These are phyloP conservation scores for Coniochaeta sp. DNA, from an alignment of 2,329 filamentous ascomycete species.

Conservation along the genomic window DNA sequence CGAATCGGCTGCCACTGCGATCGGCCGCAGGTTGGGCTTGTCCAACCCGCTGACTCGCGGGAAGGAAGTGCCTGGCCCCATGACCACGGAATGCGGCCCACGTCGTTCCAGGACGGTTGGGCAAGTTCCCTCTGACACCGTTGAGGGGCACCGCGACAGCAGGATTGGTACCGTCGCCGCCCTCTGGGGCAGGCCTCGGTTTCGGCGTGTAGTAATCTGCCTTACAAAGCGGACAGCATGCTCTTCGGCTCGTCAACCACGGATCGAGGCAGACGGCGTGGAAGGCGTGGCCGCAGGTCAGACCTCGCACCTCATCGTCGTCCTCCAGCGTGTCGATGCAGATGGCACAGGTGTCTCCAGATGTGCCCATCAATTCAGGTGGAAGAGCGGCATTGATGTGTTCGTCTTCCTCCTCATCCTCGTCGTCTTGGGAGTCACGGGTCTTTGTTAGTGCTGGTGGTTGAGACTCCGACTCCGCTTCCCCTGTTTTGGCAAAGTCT, in stretches of 20 bases:
- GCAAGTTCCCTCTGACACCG: constrained; percentile 38
- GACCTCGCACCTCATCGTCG: constrained; percentile 87
- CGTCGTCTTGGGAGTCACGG: constrained; percentile 28
- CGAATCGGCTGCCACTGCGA: constrained; percentile 2
- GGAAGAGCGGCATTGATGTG: constrained; percentile 78
- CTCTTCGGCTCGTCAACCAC: constrained; percentile 88
- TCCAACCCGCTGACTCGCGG: not conserved
- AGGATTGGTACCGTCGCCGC: constrained; percentile 18
- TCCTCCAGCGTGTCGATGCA: constrained; percentile 93
- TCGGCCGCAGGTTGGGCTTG: not conserved
- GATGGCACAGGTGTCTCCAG: constrained; percentile 92
- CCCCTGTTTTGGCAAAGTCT: constrained; percentile 11
- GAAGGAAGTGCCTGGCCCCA: constrained; percentile 5
- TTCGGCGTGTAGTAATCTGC: constrained; percentile 96
- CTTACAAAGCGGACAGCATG: constrained; percentile 96
- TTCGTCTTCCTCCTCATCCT: constrained; percentile 68
- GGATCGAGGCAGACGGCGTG: constrained; percentile 93
- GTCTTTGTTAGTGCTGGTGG: constrained; percentile 14
- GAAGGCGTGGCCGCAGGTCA: constrained; percentile 97
- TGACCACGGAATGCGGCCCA: constrained; percentile 28
- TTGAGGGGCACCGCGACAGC: not conserved
- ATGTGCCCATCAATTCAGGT: constrained; percentile 70
- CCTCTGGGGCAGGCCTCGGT: constrained; percentile 54
- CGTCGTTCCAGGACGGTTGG: constrained; percentile 29
- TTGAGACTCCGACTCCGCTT: not conserved